Percentiles rank a stretch among this genome's conserved stretches.
Evolutionary conservation across 169 alveolate species (phyloP).

Genomic region (Blepharisma undulans): DNA sequence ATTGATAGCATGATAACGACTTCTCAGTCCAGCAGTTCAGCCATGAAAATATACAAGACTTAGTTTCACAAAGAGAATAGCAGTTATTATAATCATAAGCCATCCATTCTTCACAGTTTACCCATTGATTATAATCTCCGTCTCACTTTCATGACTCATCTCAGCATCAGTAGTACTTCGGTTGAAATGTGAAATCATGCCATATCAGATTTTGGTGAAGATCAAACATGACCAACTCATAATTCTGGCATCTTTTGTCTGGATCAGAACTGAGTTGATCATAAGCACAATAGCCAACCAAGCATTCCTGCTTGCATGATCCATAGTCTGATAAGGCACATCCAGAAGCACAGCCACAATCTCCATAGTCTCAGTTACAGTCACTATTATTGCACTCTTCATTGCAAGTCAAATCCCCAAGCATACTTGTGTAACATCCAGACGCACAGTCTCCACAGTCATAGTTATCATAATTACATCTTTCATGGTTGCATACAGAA

Average conservation of each 20-base stretch:
- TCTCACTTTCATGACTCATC: neutral
- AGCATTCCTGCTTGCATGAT: neutral
- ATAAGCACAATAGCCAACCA: neutral
- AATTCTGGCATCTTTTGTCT: neutral
- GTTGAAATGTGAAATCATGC: neutral
- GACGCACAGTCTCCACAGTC: slow-evolving; percentile 31
- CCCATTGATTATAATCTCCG: neutral
- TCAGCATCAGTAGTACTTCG: neutral
- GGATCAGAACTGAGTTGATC: neutral
- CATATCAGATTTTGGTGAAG: neutral
- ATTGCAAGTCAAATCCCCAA: neutral
- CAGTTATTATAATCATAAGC: neutral
- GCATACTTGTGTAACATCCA: neutral
- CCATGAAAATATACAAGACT: neutral
- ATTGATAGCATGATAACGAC: neutral
- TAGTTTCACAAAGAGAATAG: neutral
- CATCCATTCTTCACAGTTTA: neutral
- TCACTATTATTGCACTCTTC: neutral
- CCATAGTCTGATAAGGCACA: neutral
- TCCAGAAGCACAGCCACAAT: neutral
- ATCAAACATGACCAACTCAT: neutral
- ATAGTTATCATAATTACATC: slow-evolving; percentile 24
- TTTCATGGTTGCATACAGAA: slow-evolving; percentile 17
- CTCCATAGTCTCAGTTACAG: neutral
- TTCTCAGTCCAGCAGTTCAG: neutral